These are phyloP conservation scores for Neofusicoccum ribis DNA, from an alignment of 2,329 filamentous ascomycete genomes.

Conservation along the genomic window DNA sequence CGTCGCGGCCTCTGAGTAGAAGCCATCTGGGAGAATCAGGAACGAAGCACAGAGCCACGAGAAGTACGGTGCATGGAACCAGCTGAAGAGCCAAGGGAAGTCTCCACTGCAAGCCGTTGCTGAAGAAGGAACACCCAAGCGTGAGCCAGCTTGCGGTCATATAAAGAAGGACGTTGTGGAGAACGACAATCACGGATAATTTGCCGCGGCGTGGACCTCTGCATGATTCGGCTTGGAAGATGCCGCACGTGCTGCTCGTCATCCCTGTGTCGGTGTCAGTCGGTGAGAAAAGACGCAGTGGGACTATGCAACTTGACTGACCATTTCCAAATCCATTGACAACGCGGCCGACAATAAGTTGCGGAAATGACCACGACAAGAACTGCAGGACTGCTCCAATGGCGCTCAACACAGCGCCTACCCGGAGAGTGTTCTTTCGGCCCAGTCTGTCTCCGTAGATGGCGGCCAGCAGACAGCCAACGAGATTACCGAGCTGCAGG, in stretches of 20 bases:
- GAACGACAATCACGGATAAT: slow-evolving; percentile 24
- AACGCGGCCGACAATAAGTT: slow-evolving; percentile 23
- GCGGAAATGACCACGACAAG: slow-evolving; percentile 20
- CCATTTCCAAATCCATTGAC: slow-evolving; percentile 25
- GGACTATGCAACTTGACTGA: not conserved
- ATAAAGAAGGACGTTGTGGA: slow-evolving; percentile 26
- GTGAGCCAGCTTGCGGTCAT: slow-evolving; percentile 25
- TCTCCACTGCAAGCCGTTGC: slow-evolving; percentile 24
- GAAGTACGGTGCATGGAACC: slow-evolving; percentile 39
- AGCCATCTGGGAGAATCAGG: slow-evolving; percentile 60
- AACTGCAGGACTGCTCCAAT: slow-evolving; percentile 27
- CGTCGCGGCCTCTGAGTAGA: slow-evolving; percentile 49
- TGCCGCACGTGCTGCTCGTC: slow-evolving; percentile 22
- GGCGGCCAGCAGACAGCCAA: slow-evolving; percentile 14
- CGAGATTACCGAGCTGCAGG: not conserved
- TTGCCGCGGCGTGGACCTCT: slow-evolving; percentile 23
- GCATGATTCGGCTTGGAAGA: slow-evolving; percentile 24
- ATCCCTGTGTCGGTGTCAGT: slow-evolving; percentile 13
- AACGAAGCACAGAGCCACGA: slow-evolving; percentile 46
- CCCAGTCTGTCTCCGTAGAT: slow-evolving; percentile 23
- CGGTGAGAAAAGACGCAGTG: too few species aligned
- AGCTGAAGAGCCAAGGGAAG: slow-evolving; percentile 35
- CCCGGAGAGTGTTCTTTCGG: slow-evolving; percentile 26
- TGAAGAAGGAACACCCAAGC: slow-evolving; percentile 19
- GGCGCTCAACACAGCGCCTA: slow-evolving; percentile 22